Conservation (phyloP, 805 yeast species). For the Metschnikowia vanudenii region DNA sequence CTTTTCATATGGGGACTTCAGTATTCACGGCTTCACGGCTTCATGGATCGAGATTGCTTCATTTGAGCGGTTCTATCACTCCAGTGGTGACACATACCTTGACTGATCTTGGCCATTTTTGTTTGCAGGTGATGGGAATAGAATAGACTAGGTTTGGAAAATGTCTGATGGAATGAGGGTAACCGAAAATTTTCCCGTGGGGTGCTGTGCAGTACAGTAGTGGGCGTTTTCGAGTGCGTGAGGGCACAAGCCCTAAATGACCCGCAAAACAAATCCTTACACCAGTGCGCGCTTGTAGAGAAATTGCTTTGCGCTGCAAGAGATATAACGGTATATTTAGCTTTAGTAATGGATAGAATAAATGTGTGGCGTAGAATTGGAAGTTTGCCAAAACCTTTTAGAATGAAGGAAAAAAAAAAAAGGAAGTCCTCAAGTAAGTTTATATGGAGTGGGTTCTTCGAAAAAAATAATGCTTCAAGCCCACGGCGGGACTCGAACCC, state of each 20-base stretch:
- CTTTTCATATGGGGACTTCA: too few species aligned
- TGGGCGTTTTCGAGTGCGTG: neutral
- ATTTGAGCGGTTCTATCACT: neutral
- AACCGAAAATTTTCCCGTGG: slow-evolving; percentile 20
- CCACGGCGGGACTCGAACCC: slow-evolving; percentile 81
- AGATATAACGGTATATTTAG: too few species aligned
- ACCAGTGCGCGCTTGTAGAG: too few species aligned
- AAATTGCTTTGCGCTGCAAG: too few species aligned
- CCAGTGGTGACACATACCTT: slow-evolving; percentile 42
- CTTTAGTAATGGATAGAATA: too few species aligned
- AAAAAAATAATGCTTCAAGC: slow-evolving; percentile 28
- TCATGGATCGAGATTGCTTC: neutral
- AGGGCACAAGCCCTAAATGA: slow-evolving; percentile 25
- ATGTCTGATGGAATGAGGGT: slow-evolving; percentile 13
- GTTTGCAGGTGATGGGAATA: slow-evolving; percentile 17
- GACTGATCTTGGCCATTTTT: slow-evolving; percentile 64
- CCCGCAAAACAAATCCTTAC: too few species aligned
- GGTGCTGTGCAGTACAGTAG: slow-evolving; percentile 16
- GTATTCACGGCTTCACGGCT: too few species aligned
- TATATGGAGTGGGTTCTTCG: too few species aligned
- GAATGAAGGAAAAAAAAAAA: too few species aligned
- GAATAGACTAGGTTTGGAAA: slow-evolving; percentile 10
- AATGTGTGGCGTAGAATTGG: too few species aligned
- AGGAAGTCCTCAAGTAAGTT: too few species aligned
- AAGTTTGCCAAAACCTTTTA: too few species aligned